Evolutionary conservation across 176 grass and related monocot genomes (phyloP), one percentile per base, ranked within the genome.

Genomic region (Carex scoparia): DNA sequence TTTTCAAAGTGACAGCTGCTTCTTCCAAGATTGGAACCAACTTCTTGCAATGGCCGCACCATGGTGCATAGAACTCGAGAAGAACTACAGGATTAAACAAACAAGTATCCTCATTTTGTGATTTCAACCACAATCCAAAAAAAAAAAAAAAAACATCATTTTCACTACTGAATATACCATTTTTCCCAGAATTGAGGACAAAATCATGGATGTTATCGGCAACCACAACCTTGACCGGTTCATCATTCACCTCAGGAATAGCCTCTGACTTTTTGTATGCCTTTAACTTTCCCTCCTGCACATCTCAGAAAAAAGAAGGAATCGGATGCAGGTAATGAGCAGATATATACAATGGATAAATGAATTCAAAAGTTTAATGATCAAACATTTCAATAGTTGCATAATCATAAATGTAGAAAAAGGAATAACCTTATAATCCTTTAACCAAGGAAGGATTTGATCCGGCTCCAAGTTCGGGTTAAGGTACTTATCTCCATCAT

Each of bases 31-130:
- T 90, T 12, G 93, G 91, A 7, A 86, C 93, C 57, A 98, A 16
- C 84, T 94, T 94, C 91, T 98, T 94, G 88, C 95, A 98, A 84
- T 98, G 95, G 69, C 93, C 92, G 32, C 95, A 98, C 95, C 95
- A 98, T 54, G 95, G 95, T 10, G 95, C 95, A 84, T 98, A 98
- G 79, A 98, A 94, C n/a, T 98, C 95, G 40, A 98, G 82, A 60
- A 98, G 76, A 71, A 98, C 95, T 98, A 61, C 81, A 90, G 85
- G 5, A 77, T 28, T 48, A 68, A 79, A 61, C 28, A 49, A 54
- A 11, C 1, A 71, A 12, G 16, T 5, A 13, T 31, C 31, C 46
- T 49, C 53, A 13, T 61, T 1, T 38, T 65, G 1, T 55, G 15
- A 10, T 57, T 78, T 58, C 30, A 79, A 78, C 5, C 51, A 60